These are phyloP conservation scores for Lentinus tigrinus DNA, from an alignment of 768 basidiomycete species.

Conservation along the genomic window DNA sequence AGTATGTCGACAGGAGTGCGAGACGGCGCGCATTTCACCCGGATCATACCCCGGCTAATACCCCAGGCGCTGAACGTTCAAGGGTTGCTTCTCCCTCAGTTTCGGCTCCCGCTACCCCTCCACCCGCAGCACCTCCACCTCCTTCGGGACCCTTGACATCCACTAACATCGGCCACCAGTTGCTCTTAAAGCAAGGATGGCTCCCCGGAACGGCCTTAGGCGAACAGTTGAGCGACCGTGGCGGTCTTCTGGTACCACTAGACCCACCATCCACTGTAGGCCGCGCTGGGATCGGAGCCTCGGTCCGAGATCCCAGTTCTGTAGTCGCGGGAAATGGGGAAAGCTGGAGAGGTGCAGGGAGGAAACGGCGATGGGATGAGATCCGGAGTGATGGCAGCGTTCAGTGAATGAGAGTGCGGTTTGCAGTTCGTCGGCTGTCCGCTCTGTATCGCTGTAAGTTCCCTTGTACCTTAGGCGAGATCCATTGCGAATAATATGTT, in stretches of 20 bases:
- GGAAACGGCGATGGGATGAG: constrained; percentile 39
- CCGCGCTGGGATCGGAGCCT: constrained; percentile 55
- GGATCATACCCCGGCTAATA: constrained; percentile 46
- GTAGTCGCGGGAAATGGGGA: constrained; percentile 22
- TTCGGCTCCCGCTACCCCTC: constrained; percentile 17
- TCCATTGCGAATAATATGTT: too few species aligned
- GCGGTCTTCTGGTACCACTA: constrained; percentile 56
- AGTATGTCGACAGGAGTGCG: constrained; percentile 70
- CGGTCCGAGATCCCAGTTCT: constrained; percentile 1
- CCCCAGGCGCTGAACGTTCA: background rate
- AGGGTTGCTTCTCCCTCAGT: constrained; percentile 9
- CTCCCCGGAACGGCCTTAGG: constrained; percentile 61
- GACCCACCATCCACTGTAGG: constrained; percentile 42
- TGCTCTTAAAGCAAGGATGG: constrained; percentile 79
- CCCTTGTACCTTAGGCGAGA: too few species aligned
- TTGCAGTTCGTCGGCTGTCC: too few species aligned
- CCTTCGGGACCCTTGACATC: constrained; percentile 50
- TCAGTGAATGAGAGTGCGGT: background rate
- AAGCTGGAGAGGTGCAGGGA: constrained; percentile 42
- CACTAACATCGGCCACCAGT: constrained; percentile 64
- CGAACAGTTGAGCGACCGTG: constrained; percentile 33
- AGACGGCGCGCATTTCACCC: constrained; percentile 62
- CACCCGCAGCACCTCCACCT: constrained; percentile 28
- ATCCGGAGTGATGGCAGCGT: background rate
- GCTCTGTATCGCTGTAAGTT: background rate